Evolutionary conservation across 768 basidiomycete genomes (phyloP), one percentile per base, ranked within the genome.

Genomic region (Termitomyces titanicus): DNA sequence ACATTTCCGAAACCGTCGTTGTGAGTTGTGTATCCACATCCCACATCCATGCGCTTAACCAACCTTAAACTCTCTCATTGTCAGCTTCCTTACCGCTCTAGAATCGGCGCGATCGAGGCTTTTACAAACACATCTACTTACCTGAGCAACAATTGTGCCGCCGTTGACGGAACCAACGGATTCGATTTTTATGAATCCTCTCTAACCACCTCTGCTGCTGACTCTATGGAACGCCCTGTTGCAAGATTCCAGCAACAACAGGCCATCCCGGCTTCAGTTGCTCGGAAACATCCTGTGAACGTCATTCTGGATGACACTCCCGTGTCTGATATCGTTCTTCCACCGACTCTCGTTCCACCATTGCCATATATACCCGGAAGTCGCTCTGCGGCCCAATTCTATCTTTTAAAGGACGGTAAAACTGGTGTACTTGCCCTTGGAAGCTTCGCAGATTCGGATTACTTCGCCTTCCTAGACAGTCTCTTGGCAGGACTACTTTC

Each of bases 401-500:
- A 77, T 60, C 63, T 83, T 63, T 68, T 83, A n/a, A 65, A 73
- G 3, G 82, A 83, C 57, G 72, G 72, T 20, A 72, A 67, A 51
- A 84, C 82, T 4, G 83, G 83, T 37, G 78, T 84, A 12, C 69
- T 84, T 35, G 79, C 81, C 5, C 73, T 85, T 5, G 82, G 83
- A 17, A 83, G 81, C 64, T 85, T 85, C 66, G 77, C 79, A 2
- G 79, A 76, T 3, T 64, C 61, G 37, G 70, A 72, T 55, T 80
- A 78, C 57, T 66, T 66, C 31, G 55, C 55, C 7, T 79, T 84
- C 58, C 69, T 76, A 51, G 55, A 63, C 33, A 71, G 72, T 35
- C 60, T 86, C 46, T 54, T 84, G 45, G 63, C 68, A 17, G 83
- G 83, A 10, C 61, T 84, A 56, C 61, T 72, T 49, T 74, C 70